These are phyloP conservation scores for Pseudogymnoascus verrucosus DNA, from an alignment of 2,329 filamentous ascomycete genomes.

Conservation along the genomic window DNA sequence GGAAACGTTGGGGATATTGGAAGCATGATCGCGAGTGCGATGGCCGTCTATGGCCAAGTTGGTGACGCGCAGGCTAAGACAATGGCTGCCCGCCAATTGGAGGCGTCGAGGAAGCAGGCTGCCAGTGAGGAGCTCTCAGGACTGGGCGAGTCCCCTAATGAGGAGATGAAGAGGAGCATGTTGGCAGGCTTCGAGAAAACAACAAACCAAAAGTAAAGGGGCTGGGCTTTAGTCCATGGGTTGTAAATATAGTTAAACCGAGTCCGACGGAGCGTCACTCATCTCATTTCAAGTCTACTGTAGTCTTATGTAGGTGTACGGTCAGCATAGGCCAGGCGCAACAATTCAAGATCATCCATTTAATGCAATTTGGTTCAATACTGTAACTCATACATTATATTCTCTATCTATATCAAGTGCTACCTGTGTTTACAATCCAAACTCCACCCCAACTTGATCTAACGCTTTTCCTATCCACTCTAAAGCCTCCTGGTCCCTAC, in stretches of 20 bases:
- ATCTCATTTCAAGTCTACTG: constrained; percentile 8
- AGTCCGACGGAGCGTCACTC: constrained; percentile 3
- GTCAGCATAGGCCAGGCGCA: not conserved
- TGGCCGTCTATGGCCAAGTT: constrained; percentile 93
- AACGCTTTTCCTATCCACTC: constrained; percentile 51
- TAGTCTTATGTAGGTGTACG: constrained; percentile 4
- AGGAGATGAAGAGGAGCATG: constrained; percentile 39
- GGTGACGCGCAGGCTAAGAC: constrained; percentile 67
- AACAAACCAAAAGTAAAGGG: constrained; percentile 21
- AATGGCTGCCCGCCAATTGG: constrained; percentile 47
- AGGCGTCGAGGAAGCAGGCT: constrained; percentile 31
- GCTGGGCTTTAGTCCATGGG: not conserved
- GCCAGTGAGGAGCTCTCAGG: constrained; percentile 16
- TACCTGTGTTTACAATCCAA: constrained; percentile 27
- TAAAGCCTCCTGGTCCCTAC: constrained; percentile 54
- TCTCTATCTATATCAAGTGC: not conserved
- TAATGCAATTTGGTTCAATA: not conserved
- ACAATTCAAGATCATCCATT: not conserved
- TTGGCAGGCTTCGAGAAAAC: constrained; percentile 39
- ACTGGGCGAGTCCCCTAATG: constrained; percentile 26
- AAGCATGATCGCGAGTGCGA: constrained; percentile 91
- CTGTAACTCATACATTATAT: not conserved
- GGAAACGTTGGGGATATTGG: constrained; percentile 96
- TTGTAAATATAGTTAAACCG: constrained; percentile 4
- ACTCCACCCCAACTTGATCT: constrained; percentile 52